phyloP scores from a whole-genome alignment of 2,329 filamentous ascomycete species.

The Aureobasidium sp. region DNA sequence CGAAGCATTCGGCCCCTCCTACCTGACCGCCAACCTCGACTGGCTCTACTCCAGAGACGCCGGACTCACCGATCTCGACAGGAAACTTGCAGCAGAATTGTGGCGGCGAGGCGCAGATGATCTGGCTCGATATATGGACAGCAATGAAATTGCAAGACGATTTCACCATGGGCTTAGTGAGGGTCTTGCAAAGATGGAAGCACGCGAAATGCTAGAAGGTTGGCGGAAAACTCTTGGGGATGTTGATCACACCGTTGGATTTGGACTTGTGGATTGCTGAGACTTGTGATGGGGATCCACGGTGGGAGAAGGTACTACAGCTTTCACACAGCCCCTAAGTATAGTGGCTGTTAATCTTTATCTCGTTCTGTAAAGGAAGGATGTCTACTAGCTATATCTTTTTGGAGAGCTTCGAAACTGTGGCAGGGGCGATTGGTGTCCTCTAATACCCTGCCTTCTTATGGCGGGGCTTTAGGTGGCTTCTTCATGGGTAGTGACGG shows the following conservation, averaged over 20 bases:
- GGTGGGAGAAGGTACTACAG: background rate
- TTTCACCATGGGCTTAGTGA: background rate
- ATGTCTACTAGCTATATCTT: too few species aligned
- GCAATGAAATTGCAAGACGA: background rate
- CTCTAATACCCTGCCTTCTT: too few species aligned
- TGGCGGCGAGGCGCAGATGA: background rate
- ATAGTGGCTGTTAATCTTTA: too few species aligned
- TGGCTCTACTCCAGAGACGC: background rate
- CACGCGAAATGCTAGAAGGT: background rate
- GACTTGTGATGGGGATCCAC: background rate
- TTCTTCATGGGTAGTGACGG: too few species aligned
- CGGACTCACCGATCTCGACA: background rate
- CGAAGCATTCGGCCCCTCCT: conserved; percentile 11
- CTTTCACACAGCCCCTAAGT: too few species aligned
- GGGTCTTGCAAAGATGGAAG: background rate
- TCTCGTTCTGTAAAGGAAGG: too few species aligned
- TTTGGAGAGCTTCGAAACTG: too few species aligned
- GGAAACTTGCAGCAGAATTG: background rate
- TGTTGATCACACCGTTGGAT: background rate
- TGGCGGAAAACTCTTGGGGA: background rate
- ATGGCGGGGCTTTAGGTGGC: too few species aligned
- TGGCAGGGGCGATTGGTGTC: too few species aligned
- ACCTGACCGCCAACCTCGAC: conserved; percentile 1
- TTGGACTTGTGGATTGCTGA: background rate
- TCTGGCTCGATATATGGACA: background rate